Evolutionary conservation across 176 grass and related monocot species (phyloP).

Genomic region (Oropetium thomaeum): DNA sequence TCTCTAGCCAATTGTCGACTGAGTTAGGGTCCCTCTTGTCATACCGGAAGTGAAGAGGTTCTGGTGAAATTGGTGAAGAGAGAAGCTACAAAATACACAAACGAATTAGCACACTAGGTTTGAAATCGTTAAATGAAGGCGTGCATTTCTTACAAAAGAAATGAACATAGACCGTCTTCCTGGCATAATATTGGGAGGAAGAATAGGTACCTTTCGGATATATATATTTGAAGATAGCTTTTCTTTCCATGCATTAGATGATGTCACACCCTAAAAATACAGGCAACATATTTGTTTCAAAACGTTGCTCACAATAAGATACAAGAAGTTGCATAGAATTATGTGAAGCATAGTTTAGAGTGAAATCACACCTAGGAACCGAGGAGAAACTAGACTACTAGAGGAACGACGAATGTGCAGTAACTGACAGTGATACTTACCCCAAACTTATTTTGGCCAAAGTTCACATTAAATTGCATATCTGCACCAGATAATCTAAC

Average conservation of each 20-base stretch:
- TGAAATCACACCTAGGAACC: neutral
- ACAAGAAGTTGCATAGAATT: neutral
- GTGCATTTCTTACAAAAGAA: constrained; percentile 20
- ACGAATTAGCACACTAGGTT: constrained; percentile 19
- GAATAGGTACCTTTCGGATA: constrained; percentile 60
- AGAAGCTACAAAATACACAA: constrained; percentile 56
- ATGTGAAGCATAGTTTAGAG: neutral
- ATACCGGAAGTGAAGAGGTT: constrained; percentile 66
- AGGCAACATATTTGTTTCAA: constrained; percentile 28
- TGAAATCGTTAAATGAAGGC: constrained; percentile 1
- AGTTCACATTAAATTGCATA: constrained; percentile 31
- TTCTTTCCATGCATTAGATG: constrained; percentile 60
- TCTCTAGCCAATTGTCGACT: constrained; percentile 69
- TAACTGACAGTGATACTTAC: constrained; percentile 38
- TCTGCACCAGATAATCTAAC: constrained; percentile 40
- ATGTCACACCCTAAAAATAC: constrained; percentile 40
- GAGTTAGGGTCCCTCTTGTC: constrained; percentile 68
- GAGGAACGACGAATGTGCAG: constrained; percentile 15
- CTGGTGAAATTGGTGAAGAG: constrained; percentile 41
- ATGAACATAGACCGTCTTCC: neutral
- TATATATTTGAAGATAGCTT: constrained; percentile 73
- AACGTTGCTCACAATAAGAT: neutral
- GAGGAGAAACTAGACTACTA: neutral
- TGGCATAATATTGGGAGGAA: neutral
- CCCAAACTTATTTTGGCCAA: constrained; percentile 29